phyloP scores from a whole-genome alignment of 2,329 filamentous ascomycete genomes.

The Alternaria sp. region DNA sequence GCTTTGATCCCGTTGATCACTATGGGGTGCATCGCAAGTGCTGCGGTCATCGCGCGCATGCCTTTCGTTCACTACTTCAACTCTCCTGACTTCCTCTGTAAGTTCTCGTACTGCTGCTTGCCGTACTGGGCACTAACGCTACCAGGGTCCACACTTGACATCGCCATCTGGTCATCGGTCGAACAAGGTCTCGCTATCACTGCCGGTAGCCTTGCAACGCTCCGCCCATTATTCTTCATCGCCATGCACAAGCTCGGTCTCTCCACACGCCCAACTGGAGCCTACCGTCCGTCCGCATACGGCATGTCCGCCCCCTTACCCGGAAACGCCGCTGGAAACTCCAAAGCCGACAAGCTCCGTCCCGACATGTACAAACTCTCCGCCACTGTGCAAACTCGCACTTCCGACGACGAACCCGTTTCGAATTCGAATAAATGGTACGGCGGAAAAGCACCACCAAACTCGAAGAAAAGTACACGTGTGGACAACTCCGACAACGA shows the following conservation, averaged over 20 bases:
- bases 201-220: conserved; percentile 43
- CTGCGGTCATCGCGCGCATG: conserved; percentile 41
- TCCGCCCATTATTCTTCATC: conserved; percentile 42
- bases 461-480: conserved; percentile 14
- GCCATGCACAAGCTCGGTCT: conserved; percentile 34
- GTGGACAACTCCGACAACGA: conserved; percentile 24
- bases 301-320: conserved; percentile 22
- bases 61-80: conserved; percentile 39
- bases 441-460: conserved; percentile 9
- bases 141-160: conserved; percentile 40
- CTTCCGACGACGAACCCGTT: conserved; percentile 18
- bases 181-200: conserved; percentile 49
- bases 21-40: conserved; percentile 56
- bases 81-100: conserved; percentile 43
- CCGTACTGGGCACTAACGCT: not conserved
- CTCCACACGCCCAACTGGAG: conserved; percentile 23
- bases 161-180: conserved; percentile 46
- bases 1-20: conserved; percentile 57
- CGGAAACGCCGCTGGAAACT: conserved; percentile 5
- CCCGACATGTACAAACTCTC: conserved; percentile 32
- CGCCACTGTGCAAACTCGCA: conserved; percentile 20
- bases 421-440: conserved; percentile 6
- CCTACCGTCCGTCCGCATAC: conserved; percentile 28
- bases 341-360: conserved; percentile 23
- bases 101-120: not conserved